Base-by-base conservation (phyloP, 768 basidiomycete genomes). In the Rickenella mellea region DNA sequence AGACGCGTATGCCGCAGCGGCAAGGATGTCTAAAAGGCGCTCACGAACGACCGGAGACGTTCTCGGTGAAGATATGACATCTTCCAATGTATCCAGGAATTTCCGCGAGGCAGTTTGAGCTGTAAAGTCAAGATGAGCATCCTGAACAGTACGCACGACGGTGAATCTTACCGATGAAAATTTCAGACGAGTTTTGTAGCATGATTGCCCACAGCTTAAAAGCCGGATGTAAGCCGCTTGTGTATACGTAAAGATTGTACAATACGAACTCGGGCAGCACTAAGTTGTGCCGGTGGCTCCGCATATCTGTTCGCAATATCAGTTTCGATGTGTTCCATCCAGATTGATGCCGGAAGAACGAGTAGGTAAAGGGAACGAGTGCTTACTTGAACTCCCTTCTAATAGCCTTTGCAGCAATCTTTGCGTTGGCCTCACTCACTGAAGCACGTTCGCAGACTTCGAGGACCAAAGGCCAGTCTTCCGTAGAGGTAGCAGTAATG, bases 371-470 rank as follows among this genome's bases (percentile, higher is more conserved):
- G 40, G 29, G 4, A 28, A 12, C n/a, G n/a, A 17, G 2, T 22
- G 57, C 73, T 44, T 46, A 85, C 78, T 91, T 91, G 71, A 96
- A 88, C 58, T 90, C 89, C 31, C 80, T 74, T 38, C 90, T 66
- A 32, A 93, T 66, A 1, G 90, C 86, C 41, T 79, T 78, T 5
- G 83, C 78, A 0, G 90, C 88, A 54, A 92, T 91, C 56, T 84
- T 91, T 8, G 87, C 85, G 41, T 79, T 78, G 7, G 61, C 55
- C 43, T 91, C 86, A 51, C 55, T 83, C 2, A 73, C 60, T 1
- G 84, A 85, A 4, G 86, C 84, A 26, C 85, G 69, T 41, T 94
- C 90, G 52, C 86, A 91, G 12, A 92, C 84, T 41, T 90, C 87
- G 39, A 90, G 67, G 0, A 92, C 83, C 24, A 89, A 70, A 0